Base-by-base conservation (phyloP, 306 rosid species). In the Sicyos edulis region DNA sequence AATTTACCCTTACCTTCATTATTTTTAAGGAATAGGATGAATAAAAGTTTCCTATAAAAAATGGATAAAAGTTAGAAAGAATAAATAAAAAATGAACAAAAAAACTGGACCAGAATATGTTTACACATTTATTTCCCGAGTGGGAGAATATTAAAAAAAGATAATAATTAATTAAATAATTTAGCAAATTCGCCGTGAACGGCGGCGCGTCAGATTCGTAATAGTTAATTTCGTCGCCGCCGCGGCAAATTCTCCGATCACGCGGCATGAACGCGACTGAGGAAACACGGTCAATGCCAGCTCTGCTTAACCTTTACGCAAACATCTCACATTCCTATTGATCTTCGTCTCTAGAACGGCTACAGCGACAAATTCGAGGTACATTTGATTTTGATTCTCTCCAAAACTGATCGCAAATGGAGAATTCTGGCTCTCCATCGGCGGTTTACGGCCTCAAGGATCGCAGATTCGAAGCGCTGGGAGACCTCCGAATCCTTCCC, bases 401-500 rank as follows among this genome's bases (percentile, higher is more conserved):
- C 56, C 72, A 6, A 67, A 67, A 67, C 3, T 22, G 53, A 49
- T 13, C 32, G 26, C 44, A 6, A 60, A 86, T 89, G 92, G 91
- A 86, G 52, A 67, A 44, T 76, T 63, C 79, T 50, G 21, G 19
- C 15, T 22, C 74, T 73, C 78, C 42, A n/a, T n/a, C 49, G 11
- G 17, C 54, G 37, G 71, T 42, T 44, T 64, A 24, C 10, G 80
- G 56, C 24, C 76, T 68, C 19, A 72, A 76, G 71, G 96, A 93
- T 82, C 99, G 97, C 80, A 82, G 97, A 15, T 67, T 47, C 12
- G 88, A 80, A 57, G 95, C 89, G 70, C 97, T 93, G 32, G 99
- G 99, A n/a, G 78, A 83, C 68, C 84, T 93, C 74, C 83, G 80
- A 52, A 70, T 85, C 51, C 96, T 93, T 54, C 92, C 96, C 22